Base-by-base conservation (phyloP, 306 rosid genomes). In the Citrullus mucosospermus region DNA sequence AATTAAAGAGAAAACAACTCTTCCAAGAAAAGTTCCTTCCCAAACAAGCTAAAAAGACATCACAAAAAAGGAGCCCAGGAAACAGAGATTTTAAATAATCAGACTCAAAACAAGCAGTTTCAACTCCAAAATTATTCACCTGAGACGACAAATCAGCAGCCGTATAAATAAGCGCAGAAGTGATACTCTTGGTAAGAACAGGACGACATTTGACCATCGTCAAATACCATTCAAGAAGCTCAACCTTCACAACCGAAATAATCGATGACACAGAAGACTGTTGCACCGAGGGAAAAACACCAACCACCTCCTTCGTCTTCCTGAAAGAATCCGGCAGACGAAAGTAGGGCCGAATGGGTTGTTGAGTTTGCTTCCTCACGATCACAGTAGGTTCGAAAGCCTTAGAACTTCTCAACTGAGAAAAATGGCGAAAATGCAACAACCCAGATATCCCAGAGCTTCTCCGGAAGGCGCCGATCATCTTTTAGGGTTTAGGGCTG, bases 61-160 rank as follows among this genome's bases (percentile, higher is more conserved):
- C 3, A 8, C 28, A 28, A 6, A 63, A n/a, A 11, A 13, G 44
- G 48, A 28, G 4, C 6, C 14, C 77, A 3, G 36, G 4, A 32
- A 32, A 32, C 36, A 32, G 36, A 32, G 36, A 32, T 60, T 68
- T 22, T 15, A 48, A 57, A 78, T 4, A n/a, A 76, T 20, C 36
- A 56, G 78, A 7, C 46, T 48, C 2, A 71, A 5, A 11, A 44
- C 6, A 20, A 17, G 5, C 57, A n/a, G 3, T 61, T 44, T 2
- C 12, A 44, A 70, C 57, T 20, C 76, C n/a, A 70, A 68, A 41
- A 41, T 2, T 3, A 68, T 39, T 68, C 80, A 91, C 98, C 98
- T 93, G 97, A 50, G 98, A 85, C 63, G 98, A 91, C 65, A 93
- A 85, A 85, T 91, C 96, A 69, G 98, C 92, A 54, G 93, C 97